Conservation (phyloP, 2,329 filamentous ascomycete genomes). For the Fusarium compactum region DNA sequence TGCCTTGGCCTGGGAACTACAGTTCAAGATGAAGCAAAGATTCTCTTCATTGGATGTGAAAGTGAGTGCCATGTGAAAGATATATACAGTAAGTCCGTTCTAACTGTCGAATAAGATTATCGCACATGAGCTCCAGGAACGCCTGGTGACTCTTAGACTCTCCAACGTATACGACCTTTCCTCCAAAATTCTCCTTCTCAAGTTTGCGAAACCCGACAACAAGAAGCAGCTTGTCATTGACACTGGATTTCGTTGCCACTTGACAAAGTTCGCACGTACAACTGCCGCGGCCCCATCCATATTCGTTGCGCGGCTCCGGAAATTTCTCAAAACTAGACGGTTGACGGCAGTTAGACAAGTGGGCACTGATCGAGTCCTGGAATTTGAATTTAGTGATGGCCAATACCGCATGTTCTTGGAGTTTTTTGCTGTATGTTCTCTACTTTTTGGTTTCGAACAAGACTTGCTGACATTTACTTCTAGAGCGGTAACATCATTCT, state of each 20-base stretch:
- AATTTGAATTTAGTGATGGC: constrained; percentile 93
- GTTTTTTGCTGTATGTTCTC: constrained; percentile 81
- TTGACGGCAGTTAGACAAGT: constrained; percentile 86
- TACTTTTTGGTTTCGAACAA: neutral
- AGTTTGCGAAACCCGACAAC: constrained; percentile 89
- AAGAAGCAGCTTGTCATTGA: constrained; percentile 94
- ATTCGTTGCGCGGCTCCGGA: constrained; percentile 88
- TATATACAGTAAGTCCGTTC: neutral
- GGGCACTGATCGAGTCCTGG: constrained; percentile 92
- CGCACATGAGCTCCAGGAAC: constrained; percentile 87
- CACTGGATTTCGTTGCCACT: constrained; percentile 93
- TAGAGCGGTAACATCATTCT: constrained; percentile 90
- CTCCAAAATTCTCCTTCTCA: constrained; percentile 93
- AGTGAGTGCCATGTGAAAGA: constrained; percentile 53
- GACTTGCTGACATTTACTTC: constrained; percentile 5
- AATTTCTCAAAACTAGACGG: constrained; percentile 86
- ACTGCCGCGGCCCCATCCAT: constrained; percentile 85
- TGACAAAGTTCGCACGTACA: constrained; percentile 90
- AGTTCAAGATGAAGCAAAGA: constrained; percentile 76
- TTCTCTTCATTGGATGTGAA: constrained; percentile 85
- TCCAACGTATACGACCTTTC: constrained; percentile 97
- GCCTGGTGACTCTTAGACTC: constrained; percentile 81
- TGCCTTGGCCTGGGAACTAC: constrained; percentile 3
- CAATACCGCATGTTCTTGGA: constrained; percentile 89
- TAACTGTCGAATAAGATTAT: constrained; percentile 74